These are phyloP conservation scores for Russula virescens DNA, from an alignment of 768 basidiomycete genomes.

Conservation along the genomic window DNA sequence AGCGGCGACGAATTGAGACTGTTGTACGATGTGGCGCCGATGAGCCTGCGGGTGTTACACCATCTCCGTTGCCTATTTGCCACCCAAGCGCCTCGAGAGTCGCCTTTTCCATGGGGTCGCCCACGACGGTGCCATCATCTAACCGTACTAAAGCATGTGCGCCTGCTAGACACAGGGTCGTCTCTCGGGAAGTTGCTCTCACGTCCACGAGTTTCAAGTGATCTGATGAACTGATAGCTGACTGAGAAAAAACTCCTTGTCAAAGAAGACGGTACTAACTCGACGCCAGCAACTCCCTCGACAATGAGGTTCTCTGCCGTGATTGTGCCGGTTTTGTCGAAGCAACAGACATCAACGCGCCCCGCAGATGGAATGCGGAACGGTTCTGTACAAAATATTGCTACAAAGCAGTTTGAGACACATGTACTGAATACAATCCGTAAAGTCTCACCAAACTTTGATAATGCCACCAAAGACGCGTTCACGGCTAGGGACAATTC, in stretches of 20 bases:
- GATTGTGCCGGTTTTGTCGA: constrained; percentile 99
- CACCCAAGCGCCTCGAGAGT: constrained; percentile 89
- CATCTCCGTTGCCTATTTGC: constrained; percentile 52
- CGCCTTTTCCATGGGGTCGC: constrained; percentile 99
- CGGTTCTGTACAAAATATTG: constrained; percentile 98
- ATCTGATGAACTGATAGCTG: constrained; percentile 45
- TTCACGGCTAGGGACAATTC: constrained; percentile 96
- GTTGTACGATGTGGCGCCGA: constrained; percentile 51
- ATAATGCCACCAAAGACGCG: constrained; percentile 85
- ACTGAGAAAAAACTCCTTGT: constrained; percentile 4
- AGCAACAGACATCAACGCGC: constrained; percentile 96
- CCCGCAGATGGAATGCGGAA: constrained; percentile 97
- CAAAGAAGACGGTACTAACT: constrained; percentile 47
- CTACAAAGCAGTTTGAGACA: constrained; percentile 37
- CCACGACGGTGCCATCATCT: constrained; percentile 91
- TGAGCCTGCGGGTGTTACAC: constrained; percentile 51
- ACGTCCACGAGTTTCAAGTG: constrained; percentile 68
- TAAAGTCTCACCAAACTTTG: constrained; percentile 70
- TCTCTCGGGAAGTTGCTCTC: constrained; percentile 67
- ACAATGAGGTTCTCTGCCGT: constrained; percentile 93
- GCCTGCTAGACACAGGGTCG: constrained; percentile 82
- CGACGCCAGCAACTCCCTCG: constrained; percentile 87
- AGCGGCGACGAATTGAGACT: constrained; percentile 79
- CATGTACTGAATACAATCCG: neutral
- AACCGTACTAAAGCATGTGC: constrained; percentile 93